These are phyloP conservation scores for Turritis glabra DNA, from an alignment of 345 rosid species.

Conservation along the genomic window DNA sequence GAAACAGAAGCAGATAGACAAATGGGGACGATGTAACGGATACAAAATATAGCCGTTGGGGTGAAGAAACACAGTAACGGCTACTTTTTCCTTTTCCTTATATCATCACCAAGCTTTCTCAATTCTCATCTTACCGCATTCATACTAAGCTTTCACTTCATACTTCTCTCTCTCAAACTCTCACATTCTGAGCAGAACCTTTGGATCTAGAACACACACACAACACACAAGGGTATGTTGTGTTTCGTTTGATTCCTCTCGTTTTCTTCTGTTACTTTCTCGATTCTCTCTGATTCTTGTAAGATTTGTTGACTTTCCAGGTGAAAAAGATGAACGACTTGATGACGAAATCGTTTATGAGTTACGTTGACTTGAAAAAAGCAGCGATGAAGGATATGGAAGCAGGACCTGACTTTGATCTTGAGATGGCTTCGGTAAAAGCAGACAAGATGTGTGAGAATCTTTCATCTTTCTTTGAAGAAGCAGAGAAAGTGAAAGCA, in stretches of 20 bases:
- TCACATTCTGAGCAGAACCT: background rate
- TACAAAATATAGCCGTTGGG: slow-evolving; percentile 40
- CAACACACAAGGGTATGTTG: background rate
- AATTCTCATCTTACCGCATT: background rate
- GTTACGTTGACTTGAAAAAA: slow-evolving; percentile 89
- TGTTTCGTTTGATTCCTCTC: background rate
- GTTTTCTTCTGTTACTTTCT: background rate
- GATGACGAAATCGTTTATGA: slow-evolving; percentile 92
- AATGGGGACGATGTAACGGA: slow-evolving; percentile 15
- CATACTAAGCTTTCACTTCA: background rate
- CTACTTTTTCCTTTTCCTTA: background rate
- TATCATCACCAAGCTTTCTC: slow-evolving; percentile 8
- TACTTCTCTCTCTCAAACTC: slow-evolving; percentile 1
- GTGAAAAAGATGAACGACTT: slow-evolving; percentile 75
- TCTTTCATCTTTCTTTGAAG: slow-evolving; percentile 78
- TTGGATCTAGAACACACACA: slow-evolving; percentile 6
- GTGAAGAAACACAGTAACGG: slow-evolving; percentile 25
- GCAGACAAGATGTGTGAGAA: slow-evolving; percentile 57
- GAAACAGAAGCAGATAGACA: background rate
- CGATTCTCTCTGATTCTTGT: slow-evolving; percentile 3
- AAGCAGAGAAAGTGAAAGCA: slow-evolving; percentile 85
- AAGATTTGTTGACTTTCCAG: slow-evolving; percentile 8
- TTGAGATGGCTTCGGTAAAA: slow-evolving; percentile 49
- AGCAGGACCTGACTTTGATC: slow-evolving; percentile 66
- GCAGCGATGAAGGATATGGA: slow-evolving; percentile 93